Percentiles rank a stretch among this genome's conserved stretches.
These are phyloP conservation scores for Rhypophila decipiens DNA, from an alignment of 495 filamentous ascomycete genomes.

Conservation along the genomic window DNA sequence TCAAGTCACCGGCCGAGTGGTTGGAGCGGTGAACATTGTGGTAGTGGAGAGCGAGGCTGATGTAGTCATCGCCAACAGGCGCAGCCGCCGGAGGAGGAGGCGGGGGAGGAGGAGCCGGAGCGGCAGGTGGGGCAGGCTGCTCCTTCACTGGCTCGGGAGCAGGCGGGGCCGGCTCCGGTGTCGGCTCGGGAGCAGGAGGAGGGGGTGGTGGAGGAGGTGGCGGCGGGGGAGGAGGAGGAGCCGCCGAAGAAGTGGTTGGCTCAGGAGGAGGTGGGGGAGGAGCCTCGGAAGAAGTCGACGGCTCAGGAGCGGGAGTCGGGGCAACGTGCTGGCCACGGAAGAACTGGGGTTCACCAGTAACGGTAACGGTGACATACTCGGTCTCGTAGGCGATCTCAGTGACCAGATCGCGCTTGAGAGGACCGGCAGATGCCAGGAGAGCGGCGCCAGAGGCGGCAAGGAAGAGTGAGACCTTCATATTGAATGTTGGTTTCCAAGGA, in stretches of 20 bases:
- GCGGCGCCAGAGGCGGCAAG: constrained; percentile 56
- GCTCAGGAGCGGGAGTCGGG: not conserved
- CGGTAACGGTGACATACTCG: constrained; percentile 55
- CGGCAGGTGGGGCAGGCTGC: not conserved
- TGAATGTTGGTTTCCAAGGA: constrained; percentile 19
- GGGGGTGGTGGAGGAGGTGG: too few relatives aligned
- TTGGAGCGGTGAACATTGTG: constrained; percentile 86
- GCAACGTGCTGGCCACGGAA: constrained; percentile 8
- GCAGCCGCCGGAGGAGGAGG: constrained; percentile 8
- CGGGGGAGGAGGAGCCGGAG: constrained; percentile 12
- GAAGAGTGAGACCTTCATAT: constrained; percentile 65
- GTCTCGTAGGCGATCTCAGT: constrained; percentile 49
- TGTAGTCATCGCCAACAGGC: constrained; percentile 22
- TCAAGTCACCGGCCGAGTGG: constrained; percentile 62
- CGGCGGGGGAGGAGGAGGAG: too few relatives aligned
- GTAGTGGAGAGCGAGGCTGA: constrained; percentile 46
- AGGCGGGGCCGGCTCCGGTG: constrained; percentile 1
- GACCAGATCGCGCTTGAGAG: constrained; percentile 51
- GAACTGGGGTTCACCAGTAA: constrained; percentile 33
- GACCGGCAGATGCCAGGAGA: constrained; percentile 54
- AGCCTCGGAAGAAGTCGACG: too few relatives aligned
- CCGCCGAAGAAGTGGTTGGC: constrained; percentile 16
- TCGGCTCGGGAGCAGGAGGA: constrained; percentile 5
- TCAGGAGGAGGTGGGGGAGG: too few relatives aligned
- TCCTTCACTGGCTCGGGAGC: not conserved